These are phyloP conservation scores for Candida neerlandica DNA, from an alignment of 1,139 yeast genomes.

Conservation along the genomic window DNA sequence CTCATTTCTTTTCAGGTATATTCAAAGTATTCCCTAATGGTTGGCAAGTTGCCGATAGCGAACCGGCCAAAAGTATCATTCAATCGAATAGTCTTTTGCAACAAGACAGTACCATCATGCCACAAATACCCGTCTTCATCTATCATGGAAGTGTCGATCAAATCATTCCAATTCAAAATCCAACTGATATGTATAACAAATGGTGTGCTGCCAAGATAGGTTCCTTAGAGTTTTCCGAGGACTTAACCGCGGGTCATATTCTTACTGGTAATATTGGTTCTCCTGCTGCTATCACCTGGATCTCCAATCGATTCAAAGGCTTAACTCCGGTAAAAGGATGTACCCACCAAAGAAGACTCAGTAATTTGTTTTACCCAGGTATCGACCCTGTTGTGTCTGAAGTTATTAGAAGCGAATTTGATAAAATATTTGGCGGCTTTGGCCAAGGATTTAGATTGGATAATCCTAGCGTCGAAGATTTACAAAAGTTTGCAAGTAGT, in stretches of 20 bases:
- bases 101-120: conserved; percentile 19
- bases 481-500: neutral
- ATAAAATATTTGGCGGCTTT: neutral
- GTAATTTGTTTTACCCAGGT: conserved; percentile 27
- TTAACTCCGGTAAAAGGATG: conserved; percentile 30
- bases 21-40: conserved; percentile 21
- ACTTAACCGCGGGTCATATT: conserved; percentile 29
- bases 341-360: conserved; percentile 21
- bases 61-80: conserved; percentile 18
- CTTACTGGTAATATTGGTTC: conserved; percentile 27
- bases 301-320: conserved; percentile 23
- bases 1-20: conserved; percentile 19
- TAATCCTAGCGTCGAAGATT: neutral
- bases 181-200: conserved; percentile 26
- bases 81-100: conserved; percentile 26
- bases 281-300: conserved; percentile 35
- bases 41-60: conserved; percentile 17
- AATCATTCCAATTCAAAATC: conserved; percentile 29
- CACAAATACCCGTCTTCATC: conserved; percentile 36
- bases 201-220: conserved; percentile 35
- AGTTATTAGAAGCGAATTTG: neutral
- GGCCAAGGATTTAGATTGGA: neutral
- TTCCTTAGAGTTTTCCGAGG: conserved; percentile 33
- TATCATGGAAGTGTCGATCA: conserved; percentile 35
- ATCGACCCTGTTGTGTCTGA: neutral